Conservation (phyloP, 1,139 yeast species). For the Yamadazyma membranifaciens region DNA sequence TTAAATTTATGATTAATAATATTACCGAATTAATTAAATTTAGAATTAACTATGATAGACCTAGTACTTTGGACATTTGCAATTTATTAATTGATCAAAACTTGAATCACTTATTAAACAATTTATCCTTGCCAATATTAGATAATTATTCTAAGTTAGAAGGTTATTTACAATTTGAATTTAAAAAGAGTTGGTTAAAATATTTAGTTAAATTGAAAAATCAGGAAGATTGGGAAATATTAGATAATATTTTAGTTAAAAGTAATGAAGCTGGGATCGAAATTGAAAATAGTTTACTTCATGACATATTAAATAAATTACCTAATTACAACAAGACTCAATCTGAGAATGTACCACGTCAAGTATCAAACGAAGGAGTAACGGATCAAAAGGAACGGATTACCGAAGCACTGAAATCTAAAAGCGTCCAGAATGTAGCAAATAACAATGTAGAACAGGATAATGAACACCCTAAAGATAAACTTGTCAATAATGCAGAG, state of each 20-base stretch:
- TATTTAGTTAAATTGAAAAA: slow-evolving; percentile 12
- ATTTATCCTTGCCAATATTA: slow-evolving; percentile 19
- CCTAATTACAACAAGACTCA: no score
- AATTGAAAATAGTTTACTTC: neutral
- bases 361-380: no score
- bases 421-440: no score
- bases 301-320: neutral
- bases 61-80: slow-evolving; percentile 16
- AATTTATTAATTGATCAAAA: slow-evolving; percentile 19
- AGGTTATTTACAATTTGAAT: slow-evolving; percentile 18
- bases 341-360: no score
- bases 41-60: neutral
- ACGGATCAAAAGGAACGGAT: no score
- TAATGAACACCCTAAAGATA: neutral
- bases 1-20: slow-evolving; percentile 24
- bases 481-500: neutral
- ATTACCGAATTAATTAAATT: slow-evolving; percentile 18
- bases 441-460: no score
- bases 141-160: slow-evolving; percentile 12
- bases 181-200: slow-evolving; percentile 13
- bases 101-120: slow-evolving; percentile 22
- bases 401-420: no score
- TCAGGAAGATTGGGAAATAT: slow-evolving; percentile 8
- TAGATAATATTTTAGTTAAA: slow-evolving; percentile 12
- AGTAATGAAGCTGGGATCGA: neutral